phyloP scores from a whole-genome alignment of 768 basidiomycete genomes.

The Panaeolus papilionaceus region DNA sequence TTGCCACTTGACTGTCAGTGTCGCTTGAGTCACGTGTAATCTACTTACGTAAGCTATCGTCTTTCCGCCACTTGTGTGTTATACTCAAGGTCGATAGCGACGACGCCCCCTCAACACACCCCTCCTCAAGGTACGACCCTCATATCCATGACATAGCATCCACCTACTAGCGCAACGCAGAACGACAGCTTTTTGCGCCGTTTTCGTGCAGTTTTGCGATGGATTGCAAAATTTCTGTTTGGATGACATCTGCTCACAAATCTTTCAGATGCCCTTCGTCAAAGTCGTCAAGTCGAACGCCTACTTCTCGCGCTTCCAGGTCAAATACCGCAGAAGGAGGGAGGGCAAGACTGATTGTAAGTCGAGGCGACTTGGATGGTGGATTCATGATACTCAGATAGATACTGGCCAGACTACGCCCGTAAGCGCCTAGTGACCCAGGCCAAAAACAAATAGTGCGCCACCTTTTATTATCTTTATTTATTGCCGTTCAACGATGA shows the following conservation, averaged over 20 bases:
- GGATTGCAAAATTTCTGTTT: conserved; percentile 34
- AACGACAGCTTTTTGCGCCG: conserved; percentile 17
- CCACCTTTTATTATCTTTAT: conserved; percentile 16
- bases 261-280: conserved; percentile 88
- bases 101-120: conserved; percentile 33
- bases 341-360: conserved; percentile 99
- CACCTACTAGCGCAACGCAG: neutral
- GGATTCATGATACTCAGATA: conserved; percentile 18
- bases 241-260: conserved; percentile 39
- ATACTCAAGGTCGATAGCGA: conserved; percentile 29
- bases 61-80: conserved; percentile 24
- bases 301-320: conserved; percentile 98
- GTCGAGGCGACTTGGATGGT: conserved; percentile 30
- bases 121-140: conserved; percentile 47
- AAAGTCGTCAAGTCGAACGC: conserved; percentile 96
- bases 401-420: conserved; percentile 80
- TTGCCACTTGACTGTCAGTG: neutral
- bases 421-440: conserved; percentile 96
- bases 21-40: neutral
- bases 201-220: conserved; percentile 32
- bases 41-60: conserved; percentile 36
- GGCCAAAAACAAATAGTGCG: conserved; percentile 99
- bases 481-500: neutral
- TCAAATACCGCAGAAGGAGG: conserved; percentile 96
- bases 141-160: conserved; percentile 11